Base-by-base conservation (phyloP, 179 eudicot genomes). In the Sideroxylon spinosum region DNA sequence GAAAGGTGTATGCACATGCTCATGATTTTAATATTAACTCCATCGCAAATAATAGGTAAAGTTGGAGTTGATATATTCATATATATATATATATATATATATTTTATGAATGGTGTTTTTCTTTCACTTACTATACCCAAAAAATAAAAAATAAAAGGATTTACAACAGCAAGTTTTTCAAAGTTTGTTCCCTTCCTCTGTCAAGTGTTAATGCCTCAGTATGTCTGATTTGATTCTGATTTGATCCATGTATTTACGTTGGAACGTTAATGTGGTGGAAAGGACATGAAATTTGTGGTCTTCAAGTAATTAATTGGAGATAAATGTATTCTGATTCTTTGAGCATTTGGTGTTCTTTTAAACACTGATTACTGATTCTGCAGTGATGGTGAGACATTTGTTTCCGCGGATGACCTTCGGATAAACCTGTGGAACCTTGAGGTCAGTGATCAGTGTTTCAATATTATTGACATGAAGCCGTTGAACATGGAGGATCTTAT, bases 361-460 rank as follows among this genome's bases (percentile, higher is more conserved):
- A n/a, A n/a, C n/a, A n/a, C n/a, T n/a, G n/a, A n/a, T n/a, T n/a
- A n/a, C n/a, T n/a, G n/a, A n/a, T 79, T 82, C 71, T 90, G 67
- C 74, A 91, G 95, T 86, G 95, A 90, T 76, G 86, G 93, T 4
- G 90, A 91, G 87, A 91, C 95, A 78, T 91, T 89, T 81, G 75
- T 91, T 78, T 91, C 95, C 17, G 90, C 91, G 77, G 95, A 91
- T 78, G 95, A 91, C 81, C 89, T 91, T 60, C 85, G 93, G 70
- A 87, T 91, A 81, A 91, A 91, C 82, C 81, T 91, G 83, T 91
- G 95, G 95, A 91, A 91, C 83, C 86, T 91, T 76, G 95, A 89
- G 83, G 86, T 90, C 74, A 90, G 91, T 81, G 80, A 85, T 81
- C 95, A 88, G 83, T 90, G 95, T 74, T 91, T 88, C 82, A 91